Conservation (phyloP, 2,329 filamentous ascomycete species). For the Cytospora piceae region DNA sequence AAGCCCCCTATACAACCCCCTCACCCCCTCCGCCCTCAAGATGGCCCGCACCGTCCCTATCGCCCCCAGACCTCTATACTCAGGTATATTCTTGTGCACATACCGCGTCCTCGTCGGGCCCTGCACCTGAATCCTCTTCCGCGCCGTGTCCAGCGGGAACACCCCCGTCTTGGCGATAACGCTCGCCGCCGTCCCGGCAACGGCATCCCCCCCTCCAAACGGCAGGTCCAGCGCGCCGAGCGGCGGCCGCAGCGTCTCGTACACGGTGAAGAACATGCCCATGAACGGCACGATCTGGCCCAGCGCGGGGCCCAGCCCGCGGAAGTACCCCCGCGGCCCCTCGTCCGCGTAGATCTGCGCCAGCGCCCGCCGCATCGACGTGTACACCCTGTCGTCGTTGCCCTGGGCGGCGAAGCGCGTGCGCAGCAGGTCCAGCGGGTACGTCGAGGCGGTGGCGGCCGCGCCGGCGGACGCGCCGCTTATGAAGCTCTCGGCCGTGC, state of each 20-base stretch:
- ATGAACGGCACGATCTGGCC: conserved; percentile 94
- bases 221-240: conserved; percentile 61
- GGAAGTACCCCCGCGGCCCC: conserved; percentile 81
- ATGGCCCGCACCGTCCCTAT: conserved; percentile 70
- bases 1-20: conserved; percentile 85
- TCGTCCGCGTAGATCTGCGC: conserved; percentile 75
- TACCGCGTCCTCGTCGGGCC: conserved; percentile 81
- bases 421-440: conserved; percentile 89
- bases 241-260: conserved; percentile 73
- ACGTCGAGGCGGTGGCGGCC: conserved; percentile 79
- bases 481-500: conserved; percentile 77
- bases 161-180: conserved; percentile 85
- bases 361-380: conserved; percentile 69
- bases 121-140: conserved; percentile 94
- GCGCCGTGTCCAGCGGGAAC: conserved; percentile 89
- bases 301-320: conserved; percentile 79
- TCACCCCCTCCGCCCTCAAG: conserved; percentile 70
- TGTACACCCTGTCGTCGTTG: conserved; percentile 72
- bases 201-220: conserved; percentile 80
- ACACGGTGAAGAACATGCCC: conserved; percentile 92
- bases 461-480: conserved; percentile 83
- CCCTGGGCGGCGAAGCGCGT: conserved; percentile 98
- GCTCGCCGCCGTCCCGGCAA: conserved; percentile 79
- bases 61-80: conserved; percentile 69
- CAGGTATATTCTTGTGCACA: conserved; percentile 84